These are phyloP conservation scores for Penicillium sumatraense DNA, from an alignment of 2,329 filamentous ascomycete species.

Conservation along the genomic window DNA sequence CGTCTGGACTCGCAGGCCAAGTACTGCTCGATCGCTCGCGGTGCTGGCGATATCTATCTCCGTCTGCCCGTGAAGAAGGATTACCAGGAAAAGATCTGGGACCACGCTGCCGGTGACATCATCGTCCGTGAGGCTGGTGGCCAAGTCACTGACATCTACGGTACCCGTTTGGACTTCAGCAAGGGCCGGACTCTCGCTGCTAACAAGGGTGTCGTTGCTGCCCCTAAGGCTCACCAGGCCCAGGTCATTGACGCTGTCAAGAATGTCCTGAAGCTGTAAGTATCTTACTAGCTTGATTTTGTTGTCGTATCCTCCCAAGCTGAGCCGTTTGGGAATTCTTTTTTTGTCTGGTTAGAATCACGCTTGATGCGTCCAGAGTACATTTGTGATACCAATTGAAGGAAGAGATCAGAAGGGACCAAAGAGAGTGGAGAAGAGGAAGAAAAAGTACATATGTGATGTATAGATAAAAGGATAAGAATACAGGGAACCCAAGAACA, in stretches of 20 bases:
- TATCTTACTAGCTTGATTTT: conserved; percentile 6
- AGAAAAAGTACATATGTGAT: conserved; percentile 34
- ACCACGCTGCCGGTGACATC: conserved; percentile 92
- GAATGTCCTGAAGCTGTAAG: conserved; percentile 67
- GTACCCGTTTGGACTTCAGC: conserved; percentile 83
- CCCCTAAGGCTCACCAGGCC: conserved; percentile 74
- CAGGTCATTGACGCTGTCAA: conserved; percentile 81
- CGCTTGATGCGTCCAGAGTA: conserved; percentile 40
- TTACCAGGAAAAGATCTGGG: conserved; percentile 99
- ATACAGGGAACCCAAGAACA: conserved; percentile 29
- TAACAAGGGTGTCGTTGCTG: conserved; percentile 94
- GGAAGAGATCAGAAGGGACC: conserved; percentile 20
- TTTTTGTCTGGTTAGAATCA: conserved; percentile 20
- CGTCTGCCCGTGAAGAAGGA: conserved; percentile 81
- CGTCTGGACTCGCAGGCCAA: conserved; percentile 98
- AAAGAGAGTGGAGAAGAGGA: conserved; percentile 29
- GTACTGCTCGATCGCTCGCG: conserved; percentile 92
- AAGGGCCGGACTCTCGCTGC: conserved; percentile 81
- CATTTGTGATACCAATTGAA: conserved; percentile 39
- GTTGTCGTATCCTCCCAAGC: neutral
- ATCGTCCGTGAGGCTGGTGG: conserved; percentile 95
- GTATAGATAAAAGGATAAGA: conserved; percentile 25
- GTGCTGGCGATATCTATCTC: conserved; percentile 92
- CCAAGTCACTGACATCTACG: conserved; percentile 84
- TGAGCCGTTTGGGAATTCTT: neutral